Evolutionary conservation across 257 asterid species (phyloP).

Genomic region (Solanum pimpinellifolium): DNA sequence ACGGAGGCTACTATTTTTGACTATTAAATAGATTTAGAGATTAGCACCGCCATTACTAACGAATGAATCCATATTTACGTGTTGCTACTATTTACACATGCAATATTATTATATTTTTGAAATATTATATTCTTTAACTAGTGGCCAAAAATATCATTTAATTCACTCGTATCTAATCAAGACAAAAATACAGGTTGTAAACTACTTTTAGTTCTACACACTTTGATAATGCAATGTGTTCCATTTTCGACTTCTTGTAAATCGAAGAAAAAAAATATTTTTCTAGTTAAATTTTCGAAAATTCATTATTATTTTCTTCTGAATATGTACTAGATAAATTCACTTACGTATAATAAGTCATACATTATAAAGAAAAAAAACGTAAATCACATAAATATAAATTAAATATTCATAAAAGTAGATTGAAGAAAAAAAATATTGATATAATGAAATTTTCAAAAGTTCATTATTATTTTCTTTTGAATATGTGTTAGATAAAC

Average conservation of each 20-base stretch:
- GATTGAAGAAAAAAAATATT: too few relatives aligned
- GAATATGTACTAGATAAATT: too few relatives aligned
- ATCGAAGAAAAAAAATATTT: too few relatives aligned
- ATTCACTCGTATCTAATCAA: neutral
- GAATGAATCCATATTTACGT: constrained; percentile 4
- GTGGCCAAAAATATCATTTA: neutral
- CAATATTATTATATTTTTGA: neutral
- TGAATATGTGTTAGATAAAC: too few relatives aligned
- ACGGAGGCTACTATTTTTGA: neutral
- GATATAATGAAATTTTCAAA: too few relatives aligned
- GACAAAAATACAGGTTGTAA: neutral
- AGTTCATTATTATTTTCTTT: too few relatives aligned
- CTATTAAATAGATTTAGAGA: neutral
- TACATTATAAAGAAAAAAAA: too few relatives aligned
- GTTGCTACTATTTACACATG: neutral
- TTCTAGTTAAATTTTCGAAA: too few relatives aligned
- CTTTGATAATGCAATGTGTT: neutral
- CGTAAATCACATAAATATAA: fast-evolving
- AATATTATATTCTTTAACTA: neutral
- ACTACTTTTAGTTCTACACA: neutral
- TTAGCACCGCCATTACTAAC: constrained; percentile 9
- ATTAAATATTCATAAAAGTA: too few relatives aligned
- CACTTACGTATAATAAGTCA: too few relatives aligned
- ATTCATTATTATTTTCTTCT: too few relatives aligned
- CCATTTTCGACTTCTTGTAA: neutral